Conservation (phyloP, 768 basidiomycete species). For the Pulveroboletus frians region DNA sequence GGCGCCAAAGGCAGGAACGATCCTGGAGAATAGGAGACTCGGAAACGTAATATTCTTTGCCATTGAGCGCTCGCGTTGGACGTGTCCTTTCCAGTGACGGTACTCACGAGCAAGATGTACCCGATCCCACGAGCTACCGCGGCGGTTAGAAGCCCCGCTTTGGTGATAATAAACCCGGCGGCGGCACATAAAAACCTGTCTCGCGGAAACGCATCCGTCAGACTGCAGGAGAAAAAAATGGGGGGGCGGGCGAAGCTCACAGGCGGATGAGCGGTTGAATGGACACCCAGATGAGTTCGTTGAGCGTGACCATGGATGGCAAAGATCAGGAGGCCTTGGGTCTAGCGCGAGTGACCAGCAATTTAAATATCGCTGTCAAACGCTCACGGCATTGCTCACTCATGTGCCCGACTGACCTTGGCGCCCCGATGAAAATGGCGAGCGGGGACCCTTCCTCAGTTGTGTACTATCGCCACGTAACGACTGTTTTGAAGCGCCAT, state of each 20-base stretch:
- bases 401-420: not conserved
- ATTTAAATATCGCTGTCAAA: constrained; percentile 5
- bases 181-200: constrained; percentile 49
- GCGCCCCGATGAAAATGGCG: too few relatives aligned
- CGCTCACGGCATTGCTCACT: constrained; percentile 1
- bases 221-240: not conserved
- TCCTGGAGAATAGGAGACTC: constrained; percentile 65
- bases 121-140: constrained; percentile 55
- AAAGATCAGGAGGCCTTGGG: not conserved
- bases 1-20: constrained; percentile 58
- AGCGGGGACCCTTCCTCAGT: too few relatives aligned
- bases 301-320: constrained; percentile 27
- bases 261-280: constrained; percentile 54
- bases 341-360: not conserved
- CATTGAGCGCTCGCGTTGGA: not conserved
- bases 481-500: too few relatives aligned
- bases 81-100: not conserved
- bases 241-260: constrained; percentile 33
- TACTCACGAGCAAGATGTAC: constrained; percentile 50
- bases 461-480: too few relatives aligned
- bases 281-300: constrained; percentile 60
- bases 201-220: constrained; percentile 1
- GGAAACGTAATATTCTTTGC: constrained; percentile 54
- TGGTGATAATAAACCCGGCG: constrained; percentile 55
- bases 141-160: constrained; percentile 53